Evolutionary conservation across 306 rosid genomes (phyloP), one percentile per base, ranked within the genome.

Genomic region (Cucurbita moschata): DNA sequence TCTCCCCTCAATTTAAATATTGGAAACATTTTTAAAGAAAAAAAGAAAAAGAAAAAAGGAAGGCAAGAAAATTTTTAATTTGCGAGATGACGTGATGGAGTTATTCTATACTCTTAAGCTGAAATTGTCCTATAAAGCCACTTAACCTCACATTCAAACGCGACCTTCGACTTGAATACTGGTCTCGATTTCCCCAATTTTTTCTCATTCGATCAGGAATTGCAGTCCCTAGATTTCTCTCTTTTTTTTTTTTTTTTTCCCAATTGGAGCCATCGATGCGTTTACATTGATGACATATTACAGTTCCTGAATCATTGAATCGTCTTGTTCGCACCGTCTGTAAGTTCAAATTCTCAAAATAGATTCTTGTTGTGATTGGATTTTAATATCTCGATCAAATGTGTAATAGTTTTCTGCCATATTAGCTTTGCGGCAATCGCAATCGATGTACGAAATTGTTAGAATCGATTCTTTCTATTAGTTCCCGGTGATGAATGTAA

Each of bases 261-360:
- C 0, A 47, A 47, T 4, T 11, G 57, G 73, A 69, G 14, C 43
- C 58, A 49, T 46, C 55, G 23, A 69, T 69, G 58, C 43, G 43
- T 30, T 49, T 30, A 7, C 55, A 5, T 51, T 75, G 40, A 50
- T 23, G 78, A 15, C 26, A 15, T 0, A 16, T 5, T 7, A 26
- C 76, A 47, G 54, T 80, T 81, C 60, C 37, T 56, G 54, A 38
- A 61, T 43, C 73, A 67, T 43, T 56, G 54, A 38, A 61, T 43
- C 75, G 72, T 78, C 63, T 73, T 62, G 60, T 59, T 78, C 18
- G n/a, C 72, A 77, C 79, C 80, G 78, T 74, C 81, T 23, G 87
- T 85, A 82, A 85, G 86, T 81, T 78, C 82, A 80, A 70, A 8
- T 74, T 73, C 53, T 65, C 72, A 5, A 3, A 3, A 1, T 68